phyloP scores from a whole-genome alignment of 306 rosid genomes.

The Senna tora region DNA sequence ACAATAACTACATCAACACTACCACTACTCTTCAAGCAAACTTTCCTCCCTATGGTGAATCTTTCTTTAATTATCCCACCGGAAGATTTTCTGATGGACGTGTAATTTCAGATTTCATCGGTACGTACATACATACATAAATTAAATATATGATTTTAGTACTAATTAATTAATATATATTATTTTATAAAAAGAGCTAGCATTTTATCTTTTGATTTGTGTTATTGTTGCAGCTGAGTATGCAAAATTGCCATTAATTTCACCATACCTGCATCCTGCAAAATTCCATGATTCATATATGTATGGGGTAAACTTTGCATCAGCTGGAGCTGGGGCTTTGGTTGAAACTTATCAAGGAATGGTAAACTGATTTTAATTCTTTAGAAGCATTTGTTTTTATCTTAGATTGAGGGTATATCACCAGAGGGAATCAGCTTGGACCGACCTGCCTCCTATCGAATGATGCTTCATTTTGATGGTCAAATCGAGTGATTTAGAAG shows the following conservation, averaged over 20 bases:
- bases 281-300: neutral
- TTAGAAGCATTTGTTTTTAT: too few relatives aligned
- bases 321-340: conserved; percentile 40
- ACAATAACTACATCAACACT: conserved; percentile 56
- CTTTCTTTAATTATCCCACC: conserved; percentile 44
- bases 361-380: neutral
- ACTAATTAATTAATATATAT: too few relatives aligned
- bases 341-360: neutral
- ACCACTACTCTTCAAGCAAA: conserved; percentile 26
- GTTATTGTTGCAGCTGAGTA: conserved; percentile 42
- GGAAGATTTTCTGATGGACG: conserved; percentile 56
- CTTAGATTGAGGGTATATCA: too few relatives aligned
- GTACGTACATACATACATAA: neutral
- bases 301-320: conserved; percentile 46
- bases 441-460: too few relatives aligned
- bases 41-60: conserved; percentile 43
- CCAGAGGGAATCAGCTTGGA: too few relatives aligned
- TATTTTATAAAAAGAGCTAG: too few relatives aligned
- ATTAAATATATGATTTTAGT: too few relatives aligned
- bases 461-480: too few relatives aligned
- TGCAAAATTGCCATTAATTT: conserved; percentile 34
- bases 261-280: conserved; percentile 44
- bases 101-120: conserved; percentile 41
- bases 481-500: too few relatives aligned
- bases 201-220: too few relatives aligned